phyloP scores from a whole-genome alignment of 371 early-diverging fungal species.

The Apophysomyces variabilis region DNA sequence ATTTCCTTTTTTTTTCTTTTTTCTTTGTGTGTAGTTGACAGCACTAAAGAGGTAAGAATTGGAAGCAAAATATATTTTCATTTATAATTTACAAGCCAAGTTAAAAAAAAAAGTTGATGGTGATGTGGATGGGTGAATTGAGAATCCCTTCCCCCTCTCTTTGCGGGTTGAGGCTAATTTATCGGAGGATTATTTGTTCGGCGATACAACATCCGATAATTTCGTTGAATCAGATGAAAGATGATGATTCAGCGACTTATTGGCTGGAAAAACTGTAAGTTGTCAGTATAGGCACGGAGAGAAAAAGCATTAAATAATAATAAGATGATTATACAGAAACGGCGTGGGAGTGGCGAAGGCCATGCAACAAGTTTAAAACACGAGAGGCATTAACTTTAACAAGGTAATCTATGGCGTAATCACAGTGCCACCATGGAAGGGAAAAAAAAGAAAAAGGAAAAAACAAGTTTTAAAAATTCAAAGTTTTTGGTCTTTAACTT shows the following conservation, averaged over 20 bases:
- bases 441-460: too few species aligned
- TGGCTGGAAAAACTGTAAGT: background rate
- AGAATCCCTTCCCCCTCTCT: background rate
- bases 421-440: too few species aligned
- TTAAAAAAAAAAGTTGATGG: background rate
- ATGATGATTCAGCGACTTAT: conserved; percentile 2
- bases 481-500: too few species aligned
- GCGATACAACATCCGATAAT: conserved; percentile 9
- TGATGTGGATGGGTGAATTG: background rate
- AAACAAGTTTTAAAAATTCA: too few species aligned
- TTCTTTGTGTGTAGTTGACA: conserved; percentile 8
- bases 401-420: too few species aligned
- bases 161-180: background rate
- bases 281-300: too few species aligned
- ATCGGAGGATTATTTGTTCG: background rate
- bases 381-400: too few species aligned
- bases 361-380: too few species aligned
- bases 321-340: too few species aligned
- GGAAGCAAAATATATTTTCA: conserved; percentile 8
- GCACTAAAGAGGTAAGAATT: conserved; percentile 10
- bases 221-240: background rate
- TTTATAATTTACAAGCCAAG: background rate
- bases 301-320: too few species aligned
- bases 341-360: too few species aligned
- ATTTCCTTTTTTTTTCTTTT: background rate